phyloP scores from a whole-genome alignment of 2,329 filamentous ascomycete genomes.

The Chaetomium sp. region DNA sequence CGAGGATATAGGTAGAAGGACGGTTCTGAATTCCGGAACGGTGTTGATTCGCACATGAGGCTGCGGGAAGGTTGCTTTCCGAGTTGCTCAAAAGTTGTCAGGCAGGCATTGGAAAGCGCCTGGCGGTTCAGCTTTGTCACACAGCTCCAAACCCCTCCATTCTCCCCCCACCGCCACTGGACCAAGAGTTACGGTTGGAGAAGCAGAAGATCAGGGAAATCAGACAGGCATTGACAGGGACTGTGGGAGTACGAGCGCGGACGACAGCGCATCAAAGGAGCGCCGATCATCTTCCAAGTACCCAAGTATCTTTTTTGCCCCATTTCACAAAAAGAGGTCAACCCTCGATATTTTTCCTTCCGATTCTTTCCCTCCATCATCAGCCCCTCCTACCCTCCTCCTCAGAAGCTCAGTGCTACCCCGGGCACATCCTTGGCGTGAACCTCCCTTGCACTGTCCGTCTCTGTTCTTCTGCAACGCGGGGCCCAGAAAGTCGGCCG shows the following conservation, averaged over 20 bases:
- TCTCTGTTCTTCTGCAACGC: not conserved
- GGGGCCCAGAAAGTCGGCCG: conserved; percentile 8
- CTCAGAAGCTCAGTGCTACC: not conserved
- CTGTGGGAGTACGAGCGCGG: too few species aligned
- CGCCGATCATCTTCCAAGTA: conserved; percentile 2
- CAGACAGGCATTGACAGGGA: not conserved
- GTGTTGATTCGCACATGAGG: not conserved
- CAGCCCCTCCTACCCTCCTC: not conserved
- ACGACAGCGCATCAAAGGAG: conserved; percentile 2
- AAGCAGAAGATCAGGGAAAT: not conserved
- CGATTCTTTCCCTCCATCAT: not conserved
- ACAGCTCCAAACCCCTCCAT: too few species aligned
- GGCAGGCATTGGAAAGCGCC: too few species aligned
- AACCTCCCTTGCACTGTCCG: too few species aligned
- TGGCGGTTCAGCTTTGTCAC: too few species aligned
- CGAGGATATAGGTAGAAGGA: not conserved
- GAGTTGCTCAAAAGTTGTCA: too few species aligned
- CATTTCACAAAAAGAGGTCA: not conserved
- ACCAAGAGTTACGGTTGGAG: too few species aligned
- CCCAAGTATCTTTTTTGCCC: not conserved
- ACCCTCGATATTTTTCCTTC: not conserved
- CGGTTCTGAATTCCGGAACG: not conserved
- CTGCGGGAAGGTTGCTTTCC: too few species aligned
- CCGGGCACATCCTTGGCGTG: too few species aligned
- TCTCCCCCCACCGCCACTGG: too few species aligned